A percentile compares a stretch with the other conserved stretches of the same genome.
phyloP scores from a whole-genome alignment of 768 basidiomycete species.

The Cubamyces sp. region DNA sequence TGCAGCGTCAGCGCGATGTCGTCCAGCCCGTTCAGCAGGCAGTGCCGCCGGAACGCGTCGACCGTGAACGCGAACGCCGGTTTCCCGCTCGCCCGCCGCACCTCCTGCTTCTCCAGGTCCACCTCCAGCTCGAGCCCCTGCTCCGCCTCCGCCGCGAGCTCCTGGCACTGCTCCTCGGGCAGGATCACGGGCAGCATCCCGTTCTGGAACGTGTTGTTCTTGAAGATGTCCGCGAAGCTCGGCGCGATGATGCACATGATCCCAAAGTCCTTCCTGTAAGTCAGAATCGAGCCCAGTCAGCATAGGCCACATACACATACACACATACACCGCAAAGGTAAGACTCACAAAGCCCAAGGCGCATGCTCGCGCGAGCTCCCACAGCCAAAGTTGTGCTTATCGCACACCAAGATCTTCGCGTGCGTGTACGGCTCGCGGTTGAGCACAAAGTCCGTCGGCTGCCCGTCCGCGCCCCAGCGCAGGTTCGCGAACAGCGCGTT shows the following conservation, averaged over 20 bases:
- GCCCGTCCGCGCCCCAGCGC: conserved; percentile 52
- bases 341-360: conserved; percentile 53
- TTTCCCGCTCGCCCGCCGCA: conserved; percentile 68
- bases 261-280: conserved; percentile 58
- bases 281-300: not conserved
- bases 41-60: conserved; percentile 91
- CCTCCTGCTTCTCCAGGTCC: conserved; percentile 61
- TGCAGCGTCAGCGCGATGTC: conserved; percentile 95
- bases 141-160: conserved; percentile 55
- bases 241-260: conserved; percentile 64
- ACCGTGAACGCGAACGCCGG: conserved; percentile 74
- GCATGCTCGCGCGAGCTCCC: conserved; percentile 68
- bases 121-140: conserved; percentile 57
- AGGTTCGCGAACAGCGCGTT: conserved; percentile 59
- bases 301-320: too few species aligned
- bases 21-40: conserved; percentile 93
- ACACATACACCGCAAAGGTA: not conserved
- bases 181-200: conserved; percentile 62
- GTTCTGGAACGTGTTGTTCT: conserved; percentile 67
- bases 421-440: conserved; percentile 60
- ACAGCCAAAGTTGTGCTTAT: conserved; percentile 66
- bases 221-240: conserved; percentile 67
- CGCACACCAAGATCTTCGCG: conserved; percentile 58
- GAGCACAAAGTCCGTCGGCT: conserved; percentile 62
- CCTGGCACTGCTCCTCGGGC: conserved; percentile 50